Percentiles rank a stretch among this genome's conserved stretches.
phyloP scores from a whole-genome alignment of 805 yeast species.

The Candida sonorensis region DNA sequence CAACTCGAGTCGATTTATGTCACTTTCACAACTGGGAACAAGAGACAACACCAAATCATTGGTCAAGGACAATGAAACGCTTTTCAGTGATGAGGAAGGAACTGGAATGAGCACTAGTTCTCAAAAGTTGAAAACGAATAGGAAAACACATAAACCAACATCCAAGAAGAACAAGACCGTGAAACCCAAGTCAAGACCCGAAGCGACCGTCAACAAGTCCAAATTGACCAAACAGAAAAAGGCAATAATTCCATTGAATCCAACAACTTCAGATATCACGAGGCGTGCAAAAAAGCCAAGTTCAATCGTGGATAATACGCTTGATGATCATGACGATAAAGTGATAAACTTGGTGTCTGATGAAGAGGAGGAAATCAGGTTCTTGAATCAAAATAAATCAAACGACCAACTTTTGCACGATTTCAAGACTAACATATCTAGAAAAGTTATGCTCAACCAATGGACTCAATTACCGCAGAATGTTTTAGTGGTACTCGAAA shows the following conservation, averaged over 20 bases:
- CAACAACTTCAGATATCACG: background rate
- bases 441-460: constrained; percentile 9
- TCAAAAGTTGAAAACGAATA: background rate
- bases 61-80: constrained; percentile 14
- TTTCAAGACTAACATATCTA: constrained; percentile 9
- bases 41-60: constrained; percentile 7
- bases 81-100: constrained; percentile 17
- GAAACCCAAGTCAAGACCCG: background rate
- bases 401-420: constrained; percentile 5
- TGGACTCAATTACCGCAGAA: constrained; percentile 16
- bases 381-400: constrained; percentile 1
- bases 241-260: too few species aligned
- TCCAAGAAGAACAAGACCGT: background rate
- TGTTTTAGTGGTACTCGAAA: constrained; percentile 7
- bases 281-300: too few species aligned
- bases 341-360: constrained; percentile 2
- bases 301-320: background rate
- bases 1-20: too few species aligned
- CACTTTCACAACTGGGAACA: constrained; percentile 1
- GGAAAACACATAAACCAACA: background rate
- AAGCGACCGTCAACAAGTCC: background rate
- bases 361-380: constrained; percentile 6
- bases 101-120: constrained; percentile 1
- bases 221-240: too few species aligned
- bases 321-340: background rate